Evolutionary conservation across 495 filamentous ascomycete species (phyloP).

Genomic region (Monascus purpureus): DNA sequence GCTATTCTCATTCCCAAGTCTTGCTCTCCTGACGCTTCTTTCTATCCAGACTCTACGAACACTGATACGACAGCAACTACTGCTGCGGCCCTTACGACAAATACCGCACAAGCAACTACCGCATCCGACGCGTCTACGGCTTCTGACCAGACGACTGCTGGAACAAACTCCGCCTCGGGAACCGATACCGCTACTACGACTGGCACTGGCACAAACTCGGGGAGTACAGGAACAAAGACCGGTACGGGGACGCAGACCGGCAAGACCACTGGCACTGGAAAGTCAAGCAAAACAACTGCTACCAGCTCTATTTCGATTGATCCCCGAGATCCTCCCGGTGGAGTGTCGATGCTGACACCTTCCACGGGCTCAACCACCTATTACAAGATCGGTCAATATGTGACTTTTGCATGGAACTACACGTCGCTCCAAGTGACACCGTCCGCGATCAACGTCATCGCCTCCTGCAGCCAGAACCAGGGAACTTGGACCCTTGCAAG

Average conservation of each 20-base stretch:
- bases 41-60: too few relatives aligned
- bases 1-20: too few relatives aligned
- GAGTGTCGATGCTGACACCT: conserved; percentile 73
- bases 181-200: conserved; percentile 7
- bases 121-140: not conserved
- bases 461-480: conserved; percentile 56
- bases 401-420: conserved; percentile 93
- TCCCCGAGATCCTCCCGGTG: conserved; percentile 50
- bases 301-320: conserved; percentile 37
- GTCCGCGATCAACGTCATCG: conserved; percentile 64
- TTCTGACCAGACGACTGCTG: not conserved
- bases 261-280: conserved; percentile 12
- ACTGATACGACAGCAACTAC: too few relatives aligned
- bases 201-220: conserved; percentile 8
- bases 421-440: conserved; percentile 71
- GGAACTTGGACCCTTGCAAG: conserved; percentile 51
- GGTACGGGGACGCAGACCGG: conserved; percentile 8
- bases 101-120: not conserved
- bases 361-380: conserved; percentile 46
- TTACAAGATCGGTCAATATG: conserved; percentile 76
- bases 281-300: conserved; percentile 17
- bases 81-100: too few relatives aligned
- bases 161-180: too few relatives aligned
- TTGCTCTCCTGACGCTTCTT: too few relatives aligned
- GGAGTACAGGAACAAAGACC: too few relatives aligned